Percentiles rank a stretch among this genome's conserved stretches.
Evolutionary conservation across 257 asterid species (phyloP).

Genomic region (Nicotiana paniculata): DNA sequence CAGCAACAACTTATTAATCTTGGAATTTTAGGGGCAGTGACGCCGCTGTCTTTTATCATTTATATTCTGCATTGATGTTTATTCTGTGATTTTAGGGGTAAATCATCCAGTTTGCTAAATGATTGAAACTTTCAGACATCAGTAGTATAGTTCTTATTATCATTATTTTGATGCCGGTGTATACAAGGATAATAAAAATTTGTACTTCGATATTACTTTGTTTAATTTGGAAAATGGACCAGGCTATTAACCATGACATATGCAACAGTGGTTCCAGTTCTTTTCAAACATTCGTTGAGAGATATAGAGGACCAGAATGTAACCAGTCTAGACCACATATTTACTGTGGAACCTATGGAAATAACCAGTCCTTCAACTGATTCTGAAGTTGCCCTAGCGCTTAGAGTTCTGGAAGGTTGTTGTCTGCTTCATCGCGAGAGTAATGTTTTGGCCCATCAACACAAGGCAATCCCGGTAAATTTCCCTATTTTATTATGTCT

Average conservation of each 20-base stretch:
- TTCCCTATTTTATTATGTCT: background rate
- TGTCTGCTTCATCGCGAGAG: conserved; percentile 80
- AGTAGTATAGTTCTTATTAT: background rate
- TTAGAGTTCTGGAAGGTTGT: conserved; percentile 93
- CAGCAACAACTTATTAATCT: background rate
- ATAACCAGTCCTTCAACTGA: conserved; percentile 79
- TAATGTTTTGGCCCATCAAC: conserved; percentile 68
- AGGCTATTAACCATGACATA: background rate
- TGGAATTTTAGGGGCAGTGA: background rate
- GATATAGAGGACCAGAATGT: conserved; percentile 71
- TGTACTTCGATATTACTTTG: background rate
- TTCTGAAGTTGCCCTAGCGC: conserved; percentile 87
- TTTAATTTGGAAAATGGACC: conserved; percentile 4
- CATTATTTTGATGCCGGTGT: background rate
- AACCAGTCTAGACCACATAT: conserved; percentile 59
- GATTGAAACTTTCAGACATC: background rate
- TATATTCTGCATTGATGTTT: background rate
- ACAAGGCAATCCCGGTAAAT: conserved; percentile 67
- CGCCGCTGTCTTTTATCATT: background rate
- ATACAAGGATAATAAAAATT: background rate
- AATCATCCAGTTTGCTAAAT: background rate
- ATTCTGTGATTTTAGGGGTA: background rate
- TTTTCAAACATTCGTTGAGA: conserved; percentile 69
- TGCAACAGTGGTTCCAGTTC: conserved; percentile 72
- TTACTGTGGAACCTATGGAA: conserved; percentile 68